Base-by-base conservation (phyloP, 169 alveolate genomes). In the Fabrea salina region DNA sequence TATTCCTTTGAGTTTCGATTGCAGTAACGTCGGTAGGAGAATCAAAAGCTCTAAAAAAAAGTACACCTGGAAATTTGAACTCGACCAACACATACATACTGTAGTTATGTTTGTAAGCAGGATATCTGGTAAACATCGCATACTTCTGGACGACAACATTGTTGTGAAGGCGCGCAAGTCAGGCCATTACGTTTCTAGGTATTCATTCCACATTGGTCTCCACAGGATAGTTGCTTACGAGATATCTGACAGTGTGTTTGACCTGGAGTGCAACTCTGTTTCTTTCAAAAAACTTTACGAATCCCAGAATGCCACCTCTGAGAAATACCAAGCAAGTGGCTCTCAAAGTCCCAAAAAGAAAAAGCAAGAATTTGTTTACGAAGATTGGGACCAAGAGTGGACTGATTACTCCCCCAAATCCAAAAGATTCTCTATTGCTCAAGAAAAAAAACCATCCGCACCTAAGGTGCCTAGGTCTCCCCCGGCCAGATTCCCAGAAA, bases 1-100 rank as follows among this genome's bases (percentile, higher is more conserved):
- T 11, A 51, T 22, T 5, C 59, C 59, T 7, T 33, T 51, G 0
- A 7, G 19, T 22, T 11, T 22, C 22, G 71, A 58, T 11, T 58
- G 11, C 5, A 30, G 6, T 7, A 70, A 70, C 43, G 79, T 70
- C 13, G 79, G 79, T 30, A 70, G 49, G n/a, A 40, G 49, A 2
- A 44, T 41, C 13, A 70, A 70, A 49, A 22, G 50, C 25, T 27
- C 79, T 1, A 70, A 70, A 32, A 70, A 70, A 25, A 40, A 64
- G 3, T 70, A 22, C 64, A 25, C 37, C 22, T 70, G 79, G 64
- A 70, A 70, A 32, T 41, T 70, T 27, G 79, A 70, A 30, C 79
- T 70, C 49, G 79, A 70, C 47, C 19, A 50, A 27, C 41, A 70
- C 40, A 64, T 47, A 13, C 49, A 70, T 49, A 49, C 16, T 47